These are phyloP conservation scores for Pyrus communis DNA, from an alignment of 306 rosid species.

Conservation along the genomic window DNA sequence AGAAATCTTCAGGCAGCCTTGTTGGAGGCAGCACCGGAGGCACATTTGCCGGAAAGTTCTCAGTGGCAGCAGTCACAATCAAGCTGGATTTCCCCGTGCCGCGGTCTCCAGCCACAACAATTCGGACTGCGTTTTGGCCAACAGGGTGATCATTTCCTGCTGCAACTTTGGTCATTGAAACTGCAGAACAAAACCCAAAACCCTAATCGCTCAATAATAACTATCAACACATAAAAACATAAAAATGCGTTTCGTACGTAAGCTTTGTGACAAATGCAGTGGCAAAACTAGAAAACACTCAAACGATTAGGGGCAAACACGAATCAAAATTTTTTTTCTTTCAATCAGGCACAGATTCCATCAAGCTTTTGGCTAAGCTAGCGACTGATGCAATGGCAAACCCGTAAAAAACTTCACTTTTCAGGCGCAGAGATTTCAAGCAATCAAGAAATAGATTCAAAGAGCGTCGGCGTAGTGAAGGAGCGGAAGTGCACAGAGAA, in stretches of 20 bases:
- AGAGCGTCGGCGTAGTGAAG: background rate
- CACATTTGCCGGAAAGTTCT: conserved; percentile 64
- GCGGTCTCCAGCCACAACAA: conserved; percentile 86
- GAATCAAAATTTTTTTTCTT: background rate
- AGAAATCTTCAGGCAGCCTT: conserved; percentile 71
- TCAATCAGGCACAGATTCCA: background rate
- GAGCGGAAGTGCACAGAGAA: background rate
- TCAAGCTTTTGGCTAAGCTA: background rate
- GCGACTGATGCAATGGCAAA: background rate
- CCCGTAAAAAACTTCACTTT: background rate
- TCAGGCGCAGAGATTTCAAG: background rate
- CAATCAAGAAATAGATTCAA: background rate
- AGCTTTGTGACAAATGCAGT: background rate
- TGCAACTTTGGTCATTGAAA: conserved; percentile 54
- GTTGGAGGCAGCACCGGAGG: conserved; percentile 86
- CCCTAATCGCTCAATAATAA: conserved; percentile 9
- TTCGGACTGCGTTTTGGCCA: conserved; percentile 60
- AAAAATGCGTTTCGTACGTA: background rate
- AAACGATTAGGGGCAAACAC: background rate
- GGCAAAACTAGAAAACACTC: background rate
- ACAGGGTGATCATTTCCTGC: conserved; percentile 44
- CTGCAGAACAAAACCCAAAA: conserved; percentile 29
- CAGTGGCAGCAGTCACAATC: conserved; percentile 80
- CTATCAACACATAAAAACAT: background rate
- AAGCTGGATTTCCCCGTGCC: conserved; percentile 92